Evolutionary conservation across 768 basidiomycete genomes (phyloP), one percentile per base, ranked within the genome.

Genomic region (Rhodotorula taiwanensis): DNA sequence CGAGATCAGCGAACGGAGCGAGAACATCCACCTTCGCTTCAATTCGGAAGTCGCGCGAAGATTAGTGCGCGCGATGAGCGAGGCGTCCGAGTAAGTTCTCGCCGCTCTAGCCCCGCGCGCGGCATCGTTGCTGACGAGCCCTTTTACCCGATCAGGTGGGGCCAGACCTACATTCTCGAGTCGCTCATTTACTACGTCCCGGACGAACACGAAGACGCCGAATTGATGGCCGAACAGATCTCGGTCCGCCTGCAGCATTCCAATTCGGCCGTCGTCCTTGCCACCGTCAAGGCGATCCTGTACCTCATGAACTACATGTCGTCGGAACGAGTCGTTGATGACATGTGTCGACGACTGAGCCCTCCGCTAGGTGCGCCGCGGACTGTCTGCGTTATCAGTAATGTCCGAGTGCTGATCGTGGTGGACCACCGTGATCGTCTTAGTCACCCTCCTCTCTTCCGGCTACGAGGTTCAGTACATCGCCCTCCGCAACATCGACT

Each of bases 271-370:
- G 95, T 99, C n/a, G 92, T 98, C 16, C 80, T 99, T 57, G 97
- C 94, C n/a, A 88, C 92, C 20, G 89, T 98, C 81, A 98, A 99
- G 78, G 85, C 88, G 58, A 80, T 97, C 30, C 79, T 98, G 25
- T 98, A 94, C 73, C 79, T 98, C 63, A 98, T 99, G 94, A 99
- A 98, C 76, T 98, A 99, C 77, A 98, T 98, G 88, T 87, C 89
- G 66, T 86, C 88, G 74, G 83, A 88, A 61, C 82, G 80, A 45
- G 77, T 90, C 52, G 87, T 95, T 52, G 88, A 95, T 62, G 82
- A 86, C 69, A 86, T 95, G 70, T 95, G 95, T 78, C 86, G 88
- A 76, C 97, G 97, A 79, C 94, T 99, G 89, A 92, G 92, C 0
- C 94, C 95, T 18, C 95, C 95, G 28, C 77, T 99, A 76, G 94